Conservation (phyloP, 345 rosid genomes). For the Mallotus nudiflorus region DNA sequence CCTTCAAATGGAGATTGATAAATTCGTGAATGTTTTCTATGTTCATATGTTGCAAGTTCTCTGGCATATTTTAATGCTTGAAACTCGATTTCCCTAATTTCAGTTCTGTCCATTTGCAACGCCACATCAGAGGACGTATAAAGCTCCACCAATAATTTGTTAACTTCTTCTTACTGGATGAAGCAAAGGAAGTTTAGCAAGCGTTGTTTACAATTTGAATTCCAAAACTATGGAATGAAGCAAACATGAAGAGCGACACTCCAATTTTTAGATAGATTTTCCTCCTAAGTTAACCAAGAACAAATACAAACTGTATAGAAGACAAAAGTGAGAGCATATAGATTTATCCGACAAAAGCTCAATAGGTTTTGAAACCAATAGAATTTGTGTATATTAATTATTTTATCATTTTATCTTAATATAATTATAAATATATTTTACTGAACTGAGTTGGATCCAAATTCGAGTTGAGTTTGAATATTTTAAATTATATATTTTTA, state of each 20-base stretch:
- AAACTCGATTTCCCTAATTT: conserved; percentile 69
- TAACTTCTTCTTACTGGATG: conserved; percentile 67
- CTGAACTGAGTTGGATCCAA: too few species aligned
- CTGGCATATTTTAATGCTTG: conserved; percentile 61
- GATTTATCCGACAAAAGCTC: too few species aligned
- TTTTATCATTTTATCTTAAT: too few species aligned
- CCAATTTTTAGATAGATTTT: too few species aligned
- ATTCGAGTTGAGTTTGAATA: too few species aligned
- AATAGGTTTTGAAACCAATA: too few species aligned
- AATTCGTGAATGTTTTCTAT: conserved; percentile 41
- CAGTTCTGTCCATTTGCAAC: conserved; percentile 86
- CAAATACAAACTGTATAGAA: too few species aligned
- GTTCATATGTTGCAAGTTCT: conserved; percentile 50
- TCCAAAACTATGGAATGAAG: background rate
- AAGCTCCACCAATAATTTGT: conserved; percentile 81
- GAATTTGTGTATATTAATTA: too few species aligned
- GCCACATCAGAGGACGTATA: conserved; percentile 85
- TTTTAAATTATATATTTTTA: too few species aligned
- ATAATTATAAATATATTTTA: too few species aligned
- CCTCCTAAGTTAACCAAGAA: too few species aligned
- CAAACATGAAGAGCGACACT: background rate
- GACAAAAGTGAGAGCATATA: too few species aligned
- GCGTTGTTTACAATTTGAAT: background rate
- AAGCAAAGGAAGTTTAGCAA: conserved; percentile 10
- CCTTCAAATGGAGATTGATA: conserved; percentile 50